Percentiles rank a stretch among this genome's conserved stretches.
These are phyloP conservation scores for Populus euphratica DNA, from an alignment of 345 rosid species.

Conservation along the genomic window DNA sequence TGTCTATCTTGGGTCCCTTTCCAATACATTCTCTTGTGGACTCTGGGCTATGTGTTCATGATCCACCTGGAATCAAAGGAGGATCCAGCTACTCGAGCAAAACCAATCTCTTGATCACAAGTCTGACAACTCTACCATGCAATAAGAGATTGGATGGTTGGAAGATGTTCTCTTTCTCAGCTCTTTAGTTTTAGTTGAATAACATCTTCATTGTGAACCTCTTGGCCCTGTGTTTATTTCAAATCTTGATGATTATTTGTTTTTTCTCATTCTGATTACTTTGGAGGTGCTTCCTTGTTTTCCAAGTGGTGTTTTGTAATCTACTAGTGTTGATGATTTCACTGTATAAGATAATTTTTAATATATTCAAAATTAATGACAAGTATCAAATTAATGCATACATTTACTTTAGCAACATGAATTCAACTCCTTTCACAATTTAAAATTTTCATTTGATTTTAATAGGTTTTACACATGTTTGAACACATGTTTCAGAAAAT, in stretches of 20 bases:
- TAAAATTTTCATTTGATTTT: too few relatives aligned
- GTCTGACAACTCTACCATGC: slow-evolving; percentile 5
- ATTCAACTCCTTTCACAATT: too few relatives aligned
- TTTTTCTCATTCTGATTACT: neutral
- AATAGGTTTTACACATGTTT: too few relatives aligned
- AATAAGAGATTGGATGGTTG: neutral
- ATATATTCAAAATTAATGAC: too few relatives aligned
- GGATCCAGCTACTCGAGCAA: slow-evolving; percentile 65
- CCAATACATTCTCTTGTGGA: slow-evolving; percentile 73
- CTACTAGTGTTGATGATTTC: too few relatives aligned
- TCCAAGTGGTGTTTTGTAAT: neutral
- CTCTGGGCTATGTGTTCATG: slow-evolving; percentile 69
- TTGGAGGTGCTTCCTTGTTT: slow-evolving; percentile 13
- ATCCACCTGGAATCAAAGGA: slow-evolving; percentile 62
- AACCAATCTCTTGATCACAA: slow-evolving; percentile 39
- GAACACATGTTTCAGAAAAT: too few relatives aligned
- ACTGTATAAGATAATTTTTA: too few relatives aligned
- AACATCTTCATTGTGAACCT: neutral
- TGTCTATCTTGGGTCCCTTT: slow-evolving; percentile 77
- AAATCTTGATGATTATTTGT: neutral
- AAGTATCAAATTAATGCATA: too few relatives aligned
- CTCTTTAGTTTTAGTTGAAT: neutral
- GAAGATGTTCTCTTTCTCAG: neutral
- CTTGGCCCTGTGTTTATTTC: neutral
- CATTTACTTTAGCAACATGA: too few relatives aligned